These are phyloP conservation scores for Fragilaria radians DNA, from an alignment of 108 stramenopile species.

Conservation along the genomic window DNA sequence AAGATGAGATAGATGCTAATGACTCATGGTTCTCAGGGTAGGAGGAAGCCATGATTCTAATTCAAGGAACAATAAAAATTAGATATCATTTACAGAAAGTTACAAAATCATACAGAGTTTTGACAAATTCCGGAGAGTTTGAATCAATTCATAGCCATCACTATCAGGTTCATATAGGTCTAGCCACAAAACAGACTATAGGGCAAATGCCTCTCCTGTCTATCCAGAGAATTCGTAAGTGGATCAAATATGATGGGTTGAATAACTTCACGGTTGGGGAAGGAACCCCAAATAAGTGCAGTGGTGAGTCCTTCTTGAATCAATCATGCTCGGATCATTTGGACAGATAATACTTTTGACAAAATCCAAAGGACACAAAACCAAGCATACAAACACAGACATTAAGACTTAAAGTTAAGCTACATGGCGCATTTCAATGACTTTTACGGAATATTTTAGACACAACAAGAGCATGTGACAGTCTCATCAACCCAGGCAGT, in stretches of 20 bases:
- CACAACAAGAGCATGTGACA: too few relatives aligned
- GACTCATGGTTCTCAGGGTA: slow-evolving; percentile 38
- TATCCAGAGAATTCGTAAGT: slow-evolving; percentile 83
- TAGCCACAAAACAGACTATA: slow-evolving; percentile 92
- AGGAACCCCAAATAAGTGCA: slow-evolving; percentile 90
- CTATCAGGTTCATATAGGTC: slow-evolving; percentile 88
- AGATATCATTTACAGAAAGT: too few relatives aligned
- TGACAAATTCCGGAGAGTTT: slow-evolving; percentile 84
- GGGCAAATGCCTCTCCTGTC: slow-evolving; percentile 91
- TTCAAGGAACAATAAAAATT: not conserved
- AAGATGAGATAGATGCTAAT: slow-evolving; percentile 19
- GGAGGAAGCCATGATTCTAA: slow-evolving; percentile 32
- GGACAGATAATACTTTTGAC: too few relatives aligned
- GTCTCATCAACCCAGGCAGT: too few relatives aligned
- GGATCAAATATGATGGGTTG: slow-evolving; percentile 98
- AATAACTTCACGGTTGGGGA: slow-evolving; percentile 82
- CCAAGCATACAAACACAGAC: too few relatives aligned
- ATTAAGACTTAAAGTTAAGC: too few relatives aligned
- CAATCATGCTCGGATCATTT: slow-evolving; percentile 42
- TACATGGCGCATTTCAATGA: too few relatives aligned
- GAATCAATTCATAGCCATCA: slow-evolving; percentile 70
- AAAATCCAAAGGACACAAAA: too few relatives aligned
- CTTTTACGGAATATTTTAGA: too few relatives aligned
- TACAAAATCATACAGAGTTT: too few relatives aligned
- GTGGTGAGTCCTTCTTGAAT: slow-evolving; percentile 58